These are phyloP conservation scores for Xylaria flabelliformis DNA, from an alignment of 495 filamentous ascomycete species.

Conservation along the genomic window DNA sequence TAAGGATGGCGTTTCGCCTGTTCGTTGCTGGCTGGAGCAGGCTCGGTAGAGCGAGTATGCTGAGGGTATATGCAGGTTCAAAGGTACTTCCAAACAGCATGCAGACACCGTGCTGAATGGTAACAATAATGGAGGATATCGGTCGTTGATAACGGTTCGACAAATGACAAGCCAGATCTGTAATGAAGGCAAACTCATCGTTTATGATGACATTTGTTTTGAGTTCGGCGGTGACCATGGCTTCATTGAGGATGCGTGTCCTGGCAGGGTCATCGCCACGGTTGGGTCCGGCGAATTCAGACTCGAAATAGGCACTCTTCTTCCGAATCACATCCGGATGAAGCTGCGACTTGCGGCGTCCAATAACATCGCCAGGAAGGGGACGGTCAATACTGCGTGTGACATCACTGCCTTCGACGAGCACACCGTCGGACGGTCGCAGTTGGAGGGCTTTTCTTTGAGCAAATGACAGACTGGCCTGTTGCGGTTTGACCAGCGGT, in stretches of 20 bases:
- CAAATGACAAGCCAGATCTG: constrained; percentile 70
- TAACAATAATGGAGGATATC: constrained; percentile 73
- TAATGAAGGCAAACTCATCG: constrained; percentile 73
- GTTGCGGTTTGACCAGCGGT: neutral
- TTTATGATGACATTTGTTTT: constrained; percentile 67
- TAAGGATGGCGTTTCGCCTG: constrained; percentile 78
- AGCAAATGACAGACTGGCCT: constrained; percentile 40
- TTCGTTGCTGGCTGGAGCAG: constrained; percentile 79
- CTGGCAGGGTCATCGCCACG: constrained; percentile 51
- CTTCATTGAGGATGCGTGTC: constrained; percentile 67
- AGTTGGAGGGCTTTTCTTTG: constrained; percentile 50
- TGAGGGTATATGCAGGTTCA: constrained; percentile 81
- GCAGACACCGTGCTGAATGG: constrained; percentile 74
- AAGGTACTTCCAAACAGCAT: constrained; percentile 75
- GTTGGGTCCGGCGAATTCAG: constrained; percentile 50
- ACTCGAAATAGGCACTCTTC: constrained; percentile 55
- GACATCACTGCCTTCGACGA: constrained; percentile 48
- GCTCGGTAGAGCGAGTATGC: constrained; percentile 72
- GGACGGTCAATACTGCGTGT: constrained; percentile 47
- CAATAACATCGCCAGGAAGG: constrained; percentile 46
- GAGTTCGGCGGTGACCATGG: constrained; percentile 78
- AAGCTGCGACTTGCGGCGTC: constrained; percentile 37
- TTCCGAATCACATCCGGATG: constrained; percentile 45
- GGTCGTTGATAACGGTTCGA: constrained; percentile 75
- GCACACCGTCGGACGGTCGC: constrained; percentile 45